Conservation (phyloP, 2,329 filamentous ascomycete genomes). For the Ophiosphaerella herpotricha region DNA sequence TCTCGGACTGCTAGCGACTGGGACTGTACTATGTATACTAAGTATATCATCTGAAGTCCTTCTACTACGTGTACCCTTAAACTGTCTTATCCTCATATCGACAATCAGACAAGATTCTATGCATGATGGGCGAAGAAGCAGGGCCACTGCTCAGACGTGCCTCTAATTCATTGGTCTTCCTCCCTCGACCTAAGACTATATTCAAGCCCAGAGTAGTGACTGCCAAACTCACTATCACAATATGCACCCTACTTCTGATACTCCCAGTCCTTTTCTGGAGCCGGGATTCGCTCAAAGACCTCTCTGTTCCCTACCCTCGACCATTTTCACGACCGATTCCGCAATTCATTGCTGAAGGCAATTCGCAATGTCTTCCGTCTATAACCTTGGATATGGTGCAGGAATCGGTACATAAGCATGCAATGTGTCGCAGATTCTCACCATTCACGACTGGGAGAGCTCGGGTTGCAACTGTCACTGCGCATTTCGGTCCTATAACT, state of each 20-base stretch:
- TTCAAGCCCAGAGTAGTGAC: neutral
- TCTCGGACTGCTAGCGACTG: no score
- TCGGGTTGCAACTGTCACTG: constrained; percentile 47
- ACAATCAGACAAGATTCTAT: neutral
- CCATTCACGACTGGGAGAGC: constrained; percentile 12
- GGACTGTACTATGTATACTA: no score
- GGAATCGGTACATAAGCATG: constrained; percentile 15
- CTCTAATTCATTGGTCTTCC: neutral
- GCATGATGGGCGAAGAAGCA: constrained; percentile 1
- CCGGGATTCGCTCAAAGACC: neutral
- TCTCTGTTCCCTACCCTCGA: constrained; percentile 13
- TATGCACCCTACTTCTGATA: constrained; percentile 7
- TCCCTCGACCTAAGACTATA: neutral
- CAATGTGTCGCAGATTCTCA: constrained; percentile 19
- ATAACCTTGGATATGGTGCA: constrained; percentile 13
- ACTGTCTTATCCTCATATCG: neutral
- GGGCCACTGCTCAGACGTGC: neutral
- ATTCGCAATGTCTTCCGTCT: constrained; percentile 18
- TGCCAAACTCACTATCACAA: constrained; percentile 4
- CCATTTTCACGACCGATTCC: constrained; percentile 4
- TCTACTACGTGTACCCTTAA: no score
- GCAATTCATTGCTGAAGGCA: constrained; percentile 19
- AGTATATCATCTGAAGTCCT: no score
- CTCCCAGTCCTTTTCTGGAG: constrained; percentile 12
- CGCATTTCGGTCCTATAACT: constrained; percentile 43